These are phyloP conservation scores for Priceomyces castillae DNA, from an alignment of 805 yeast species.

Conservation along the genomic window DNA sequence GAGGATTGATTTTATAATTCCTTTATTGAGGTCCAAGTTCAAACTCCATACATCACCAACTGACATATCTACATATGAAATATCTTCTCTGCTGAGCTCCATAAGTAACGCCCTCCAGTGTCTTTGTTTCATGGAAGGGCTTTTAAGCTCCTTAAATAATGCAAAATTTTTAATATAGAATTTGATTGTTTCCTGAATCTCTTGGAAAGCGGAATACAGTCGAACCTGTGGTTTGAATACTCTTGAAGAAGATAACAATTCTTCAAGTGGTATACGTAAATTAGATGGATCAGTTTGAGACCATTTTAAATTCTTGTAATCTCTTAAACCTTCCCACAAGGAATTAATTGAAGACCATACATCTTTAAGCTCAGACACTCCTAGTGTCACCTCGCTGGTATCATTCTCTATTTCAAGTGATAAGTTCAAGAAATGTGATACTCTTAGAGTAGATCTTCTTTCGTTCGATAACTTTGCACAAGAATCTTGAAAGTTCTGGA, in stretches of 20 bases:
- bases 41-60: conserved; percentile 65
- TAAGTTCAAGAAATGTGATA: conserved; percentile 29
- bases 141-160: conserved; percentile 46
- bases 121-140: conserved; percentile 55
- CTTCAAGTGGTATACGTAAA: conserved; percentile 50
- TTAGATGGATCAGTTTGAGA: conserved; percentile 39
- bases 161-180: conserved; percentile 36
- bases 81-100: conserved; percentile 24
- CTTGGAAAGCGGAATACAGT: conserved; percentile 67
- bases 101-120: conserved; percentile 62
- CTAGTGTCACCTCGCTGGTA: conserved; percentile 38
- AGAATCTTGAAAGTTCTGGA: conserved; percentile 25
- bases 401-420: conserved; percentile 25
- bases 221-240: conserved; percentile 56
- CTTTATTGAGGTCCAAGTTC: conserved; percentile 45
- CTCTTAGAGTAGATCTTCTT: conserved; percentile 23
- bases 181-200: conserved; percentile 48
- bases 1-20: conserved; percentile 46
- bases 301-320: conserved; percentile 50
- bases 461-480: conserved; percentile 8
- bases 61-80: conserved; percentile 27
- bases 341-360: conserved; percentile 65
- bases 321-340: conserved; percentile 47
- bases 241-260: conserved; percentile 43
- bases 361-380: conserved; percentile 51